These are phyloP conservation scores for Trichoderma sp. DNA, from an alignment of 2,329 filamentous ascomycete genomes.

Conservation along the genomic window DNA sequence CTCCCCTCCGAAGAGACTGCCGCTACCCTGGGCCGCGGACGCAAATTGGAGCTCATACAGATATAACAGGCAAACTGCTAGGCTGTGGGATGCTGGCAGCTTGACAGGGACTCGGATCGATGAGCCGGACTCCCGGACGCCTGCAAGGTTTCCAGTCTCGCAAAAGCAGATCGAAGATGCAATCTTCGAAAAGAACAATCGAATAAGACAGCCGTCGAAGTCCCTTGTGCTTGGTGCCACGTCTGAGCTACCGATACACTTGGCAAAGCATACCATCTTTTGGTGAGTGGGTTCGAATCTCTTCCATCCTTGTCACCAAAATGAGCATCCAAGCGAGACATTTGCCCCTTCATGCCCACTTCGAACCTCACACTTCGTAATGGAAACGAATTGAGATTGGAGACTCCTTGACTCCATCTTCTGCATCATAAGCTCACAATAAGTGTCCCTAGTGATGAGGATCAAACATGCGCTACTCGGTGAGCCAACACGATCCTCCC, in stretches of 20 bases:
- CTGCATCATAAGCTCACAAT: not conserved
- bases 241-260: not conserved
- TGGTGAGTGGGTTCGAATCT: slow-evolving; percentile 3
- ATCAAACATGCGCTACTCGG: not conserved
- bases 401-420: not conserved
- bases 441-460: not conserved
- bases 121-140: slow-evolving; percentile 41
- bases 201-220: slow-evolving; percentile 34
- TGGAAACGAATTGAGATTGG: not conserved
- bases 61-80: slow-evolving; percentile 37
- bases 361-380: not conserved
- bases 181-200: slow-evolving; percentile 33
- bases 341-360: not conserved
- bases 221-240: slow-evolving; percentile 33
- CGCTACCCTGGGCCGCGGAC: slow-evolving; percentile 43
- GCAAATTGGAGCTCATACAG: not conserved
- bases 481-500: not conserved
- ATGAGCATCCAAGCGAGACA: not conserved
- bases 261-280: not conserved
- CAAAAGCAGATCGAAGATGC: slow-evolving; percentile 34
- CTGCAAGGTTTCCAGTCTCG: slow-evolving; percentile 33
- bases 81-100: slow-evolving; percentile 55
- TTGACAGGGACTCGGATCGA: slow-evolving; percentile 50
- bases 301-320: not conserved
- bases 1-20: slow-evolving; percentile 30